Evolutionary conservation across 805 yeast species (phyloP).

Genomic region (Hanseniaspora mollemarum): DNA sequence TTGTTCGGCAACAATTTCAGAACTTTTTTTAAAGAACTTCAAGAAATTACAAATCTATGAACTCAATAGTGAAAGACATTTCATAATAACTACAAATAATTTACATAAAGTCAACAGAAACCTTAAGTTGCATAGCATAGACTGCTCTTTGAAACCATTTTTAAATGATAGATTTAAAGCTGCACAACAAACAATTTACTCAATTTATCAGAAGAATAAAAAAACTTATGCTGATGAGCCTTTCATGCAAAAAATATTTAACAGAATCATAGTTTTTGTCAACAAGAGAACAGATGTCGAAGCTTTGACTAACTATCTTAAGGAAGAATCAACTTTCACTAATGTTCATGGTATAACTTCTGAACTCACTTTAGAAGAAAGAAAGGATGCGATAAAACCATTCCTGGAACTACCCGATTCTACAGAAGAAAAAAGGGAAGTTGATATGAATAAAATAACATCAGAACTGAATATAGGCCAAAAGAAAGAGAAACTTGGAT

Average conservation of each 20-base stretch:
- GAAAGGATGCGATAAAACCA: constrained; percentile 44
- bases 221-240: constrained; percentile 42
- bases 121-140: constrained; percentile 61
- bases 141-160: constrained; percentile 68
- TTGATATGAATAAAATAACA: background rate
- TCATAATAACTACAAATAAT: constrained; percentile 64
- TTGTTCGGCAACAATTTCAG: constrained; percentile 86
- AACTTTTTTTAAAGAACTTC: constrained; percentile 55
- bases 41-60: constrained; percentile 35
- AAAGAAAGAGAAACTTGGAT: background rate
- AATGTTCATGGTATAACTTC: constrained; percentile 55
- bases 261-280: constrained; percentile 75
- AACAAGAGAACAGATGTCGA: constrained; percentile 58
- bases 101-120: constrained; percentile 74
- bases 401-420: constrained; percentile 53
- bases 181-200: constrained; percentile 75
- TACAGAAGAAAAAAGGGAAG: constrained; percentile 27
- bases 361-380: constrained; percentile 47
- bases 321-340: constrained; percentile 41
- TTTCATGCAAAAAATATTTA: constrained; percentile 40
- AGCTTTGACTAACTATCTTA: constrained; percentile 45
- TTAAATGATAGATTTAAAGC: constrained; percentile 76
- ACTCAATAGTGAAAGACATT: constrained; percentile 33
- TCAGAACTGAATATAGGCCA: background rate
- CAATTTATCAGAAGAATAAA: constrained; percentile 64